Base-by-base conservation (phyloP, 257 asterid genomes). In the Lycium ferocissimum region DNA sequence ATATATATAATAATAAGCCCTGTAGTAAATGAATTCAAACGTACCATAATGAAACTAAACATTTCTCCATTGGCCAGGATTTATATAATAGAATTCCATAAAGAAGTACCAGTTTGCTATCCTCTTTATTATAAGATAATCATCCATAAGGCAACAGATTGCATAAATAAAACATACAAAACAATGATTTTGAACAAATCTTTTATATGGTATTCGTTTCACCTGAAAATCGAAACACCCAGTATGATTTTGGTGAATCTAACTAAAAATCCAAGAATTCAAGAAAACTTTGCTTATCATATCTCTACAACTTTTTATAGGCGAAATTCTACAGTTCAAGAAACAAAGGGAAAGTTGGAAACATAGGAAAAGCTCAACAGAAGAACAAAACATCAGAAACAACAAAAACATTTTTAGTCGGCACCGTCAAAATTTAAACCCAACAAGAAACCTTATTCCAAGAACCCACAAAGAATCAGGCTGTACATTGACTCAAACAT, bases 21-120 rank as follows among this genome's bases (percentile, higher is more conserved):
- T 80, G 80, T 86, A 81, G 38, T 84, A 87, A 81, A 87, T 80
- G 71, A 33, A 78, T 78, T 83, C 84, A 80, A 85, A 69, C 72
- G 43, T 80, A 76, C 69, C 37, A 82, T 80, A 76, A 83, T 76
- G 40, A 47, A 58, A 49, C 26, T 43, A 51, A 63, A 73, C 47
- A 85, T 78, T 73, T 83, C 58, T 20, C 38, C 54, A 22, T 66
- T 20, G 20, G 40, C 7, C 67, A 59, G 20, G 76, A 85, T 71
- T 43, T n/a, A 85, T 35, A 83, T 37, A 37, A 65, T 38, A 54
- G 38, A 87, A 83, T 57, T 63, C 86, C 63, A 51, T 54, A 72
- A 40, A 53, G 47, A 45, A 73, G 69, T n/a, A 47, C 17, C 65
- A 82, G 17, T 4, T 59, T 69, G 26, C 65, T 35, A 53, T 62